Base-by-base conservation (phyloP, 176 grass and related monocot genomes). In the Aegilops sharonensis region DNA sequence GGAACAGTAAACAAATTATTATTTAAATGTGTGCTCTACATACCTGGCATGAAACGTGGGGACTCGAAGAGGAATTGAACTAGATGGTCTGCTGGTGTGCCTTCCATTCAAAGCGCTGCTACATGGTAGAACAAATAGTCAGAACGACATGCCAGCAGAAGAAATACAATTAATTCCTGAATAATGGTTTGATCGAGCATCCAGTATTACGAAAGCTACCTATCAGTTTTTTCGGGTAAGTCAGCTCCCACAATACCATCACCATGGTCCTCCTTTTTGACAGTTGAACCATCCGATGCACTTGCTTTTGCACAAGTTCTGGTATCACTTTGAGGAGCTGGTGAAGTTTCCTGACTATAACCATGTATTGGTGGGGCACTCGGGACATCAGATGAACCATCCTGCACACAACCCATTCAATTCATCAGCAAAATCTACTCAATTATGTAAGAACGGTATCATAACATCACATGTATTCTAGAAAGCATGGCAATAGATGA, bases 41-140 rank as follows among this genome's bases (percentile, higher is more conserved):
- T 85, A 93, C 97, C 97, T 96, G 84, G 97, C 97, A 91, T 99
- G 94, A 88, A 94, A 96, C 12, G 90, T 96, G 29, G 97, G 97
- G 73, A 94, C 42, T 77, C 94, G 90, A 88, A 87, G 54, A 84
- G 94, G 92, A 73, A 94, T 71, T 42, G 92, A 93, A 84, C 87
- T 89, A 90, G 97, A 96, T 56, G 92, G 93, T 23, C 43, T 88
- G 82, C 83, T 84, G 83, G 71, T 75, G 65, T 87, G 79, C 80
- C 37, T 89, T 47, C 63, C 56, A 85, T 85, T 90, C 62, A 73
- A 70, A 66, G 72, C 47, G 80, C 43, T 83, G 83, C 93, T 90
- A 56, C 21, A 86, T 77, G 62, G 56, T 32, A 88, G 43, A 78
- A 66, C 36, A 72, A 47, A 85, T 40, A 86, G 86, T 68, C 2